These are phyloP conservation scores for Chytriomyces sp. DNA, from an alignment of 192 early-diverging fungal species.

Conservation along the genomic window DNA sequence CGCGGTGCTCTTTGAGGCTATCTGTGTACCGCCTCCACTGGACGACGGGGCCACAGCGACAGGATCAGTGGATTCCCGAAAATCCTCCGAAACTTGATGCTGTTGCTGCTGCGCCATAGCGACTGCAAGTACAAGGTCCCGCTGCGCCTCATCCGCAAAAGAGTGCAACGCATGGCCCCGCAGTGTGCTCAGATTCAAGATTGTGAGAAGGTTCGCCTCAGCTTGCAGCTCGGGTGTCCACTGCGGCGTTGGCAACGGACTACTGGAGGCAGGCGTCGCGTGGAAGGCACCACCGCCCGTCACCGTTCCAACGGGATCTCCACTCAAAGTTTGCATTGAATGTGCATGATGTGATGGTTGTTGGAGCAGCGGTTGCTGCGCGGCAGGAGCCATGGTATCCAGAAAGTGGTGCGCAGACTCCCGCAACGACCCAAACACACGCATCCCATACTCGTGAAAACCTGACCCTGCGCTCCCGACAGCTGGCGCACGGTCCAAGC, in stretches of 20 bases:
- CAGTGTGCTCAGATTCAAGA: constrained; percentile 45
- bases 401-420: constrained; percentile 46
- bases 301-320: background rate
- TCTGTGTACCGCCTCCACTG: background rate
- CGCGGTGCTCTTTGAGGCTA: too few relatives aligned
- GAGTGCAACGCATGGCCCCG: constrained; percentile 45
- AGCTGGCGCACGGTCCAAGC: constrained; percentile 3
- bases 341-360: background rate
- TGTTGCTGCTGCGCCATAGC: background rate
- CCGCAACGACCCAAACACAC: constrained; percentile 46
- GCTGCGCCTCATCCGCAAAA: constrained; percentile 40
- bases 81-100: too few relatives aligned
- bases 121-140: constrained; percentile 11
- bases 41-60: background rate
- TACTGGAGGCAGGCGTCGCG: background rate
- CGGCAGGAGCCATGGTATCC: constrained; percentile 14
- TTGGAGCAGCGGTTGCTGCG: background rate
- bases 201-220: constrained; percentile 28
- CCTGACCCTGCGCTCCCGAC: constrained; percentile 18
- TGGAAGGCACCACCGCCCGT: background rate
- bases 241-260: background rate
- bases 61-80: background rate
- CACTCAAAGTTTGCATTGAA: too few relatives aligned
- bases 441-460: constrained; percentile 9
- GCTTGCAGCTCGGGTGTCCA: constrained; percentile 15